Conservation (phyloP, 2,329 filamentous ascomycete genomes). For the Fusarium heterosporum region DNA sequence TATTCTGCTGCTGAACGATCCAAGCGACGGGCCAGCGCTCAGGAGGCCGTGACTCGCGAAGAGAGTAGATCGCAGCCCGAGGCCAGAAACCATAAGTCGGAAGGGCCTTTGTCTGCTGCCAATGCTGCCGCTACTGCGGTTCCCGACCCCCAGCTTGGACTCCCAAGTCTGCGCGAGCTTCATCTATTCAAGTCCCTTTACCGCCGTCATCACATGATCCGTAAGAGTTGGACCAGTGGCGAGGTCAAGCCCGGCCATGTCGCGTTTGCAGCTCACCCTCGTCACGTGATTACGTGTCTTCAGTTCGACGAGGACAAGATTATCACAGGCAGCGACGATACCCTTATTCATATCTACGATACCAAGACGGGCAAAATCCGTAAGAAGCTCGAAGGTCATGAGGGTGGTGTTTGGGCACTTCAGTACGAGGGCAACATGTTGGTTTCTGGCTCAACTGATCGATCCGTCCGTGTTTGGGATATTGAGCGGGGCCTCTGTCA, state of each 20-base stretch:
- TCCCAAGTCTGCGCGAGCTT: constrained; percentile 82
- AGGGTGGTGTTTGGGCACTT: constrained; percentile 96
- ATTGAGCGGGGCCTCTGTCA: constrained; percentile 93
- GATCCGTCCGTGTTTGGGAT: constrained; percentile 99
- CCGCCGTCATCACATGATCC: constrained; percentile 90
- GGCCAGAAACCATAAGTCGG: constrained; percentile 68
- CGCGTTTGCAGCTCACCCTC: constrained; percentile 94
- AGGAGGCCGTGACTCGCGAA: constrained; percentile 59
- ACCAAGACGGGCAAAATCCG: constrained; percentile 91
- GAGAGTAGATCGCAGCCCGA: constrained; percentile 55
- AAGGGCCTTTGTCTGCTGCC: constrained; percentile 88
- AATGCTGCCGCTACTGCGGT: constrained; percentile 85
- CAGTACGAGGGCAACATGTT: constrained; percentile 96
- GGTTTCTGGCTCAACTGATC: constrained; percentile 95
- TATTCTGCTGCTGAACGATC: constrained; percentile 61
- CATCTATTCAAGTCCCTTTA: constrained; percentile 98
- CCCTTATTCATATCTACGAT: constrained; percentile 97
- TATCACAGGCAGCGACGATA: constrained; percentile 96
- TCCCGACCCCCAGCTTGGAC: constrained; percentile 82
- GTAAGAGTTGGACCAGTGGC: constrained; percentile 90
- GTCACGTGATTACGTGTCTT: constrained; percentile 96
- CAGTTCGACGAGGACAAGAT: constrained; percentile 99
- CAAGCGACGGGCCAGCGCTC: constrained; percentile 65
- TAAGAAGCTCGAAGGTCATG: constrained; percentile 88
- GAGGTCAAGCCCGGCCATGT: constrained; percentile 88